These are phyloP conservation scores for Mycena latifolia DNA, from an alignment of 768 basidiomycete species.

Conservation along the genomic window DNA sequence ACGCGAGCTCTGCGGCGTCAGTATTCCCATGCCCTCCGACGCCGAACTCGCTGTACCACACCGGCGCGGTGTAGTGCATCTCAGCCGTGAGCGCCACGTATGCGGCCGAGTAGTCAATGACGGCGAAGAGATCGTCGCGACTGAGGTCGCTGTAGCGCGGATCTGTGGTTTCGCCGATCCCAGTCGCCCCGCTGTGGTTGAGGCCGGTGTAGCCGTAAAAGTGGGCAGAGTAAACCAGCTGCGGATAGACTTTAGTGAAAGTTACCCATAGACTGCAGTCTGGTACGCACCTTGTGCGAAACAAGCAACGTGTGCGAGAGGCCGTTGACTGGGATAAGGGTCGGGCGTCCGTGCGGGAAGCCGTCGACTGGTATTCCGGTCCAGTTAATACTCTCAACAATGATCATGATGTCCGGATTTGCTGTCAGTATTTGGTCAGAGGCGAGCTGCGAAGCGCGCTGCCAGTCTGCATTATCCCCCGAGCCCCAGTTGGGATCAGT, in stretches of 20 bases:
- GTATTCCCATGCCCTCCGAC: slow-evolving; percentile 15
- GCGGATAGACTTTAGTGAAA: neutral
- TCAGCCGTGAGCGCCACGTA: slow-evolving; percentile 29
- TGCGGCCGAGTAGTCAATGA: slow-evolving; percentile 11
- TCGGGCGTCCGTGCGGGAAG: slow-evolving; percentile 31
- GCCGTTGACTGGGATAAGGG: slow-evolving; percentile 19
- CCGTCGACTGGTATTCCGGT: slow-evolving; percentile 35
- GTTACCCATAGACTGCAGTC: too few species aligned
- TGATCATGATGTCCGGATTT: slow-evolving; percentile 34
- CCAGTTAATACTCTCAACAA: slow-evolving; percentile 38
- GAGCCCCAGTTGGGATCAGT: slow-evolving; percentile 34
- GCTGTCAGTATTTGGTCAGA: slow-evolving; percentile 23
- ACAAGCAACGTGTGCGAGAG: slow-evolving; percentile 31
- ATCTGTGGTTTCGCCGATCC: slow-evolving; percentile 33
- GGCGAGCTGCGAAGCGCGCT: slow-evolving; percentile 24
- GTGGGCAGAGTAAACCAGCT: slow-evolving; percentile 36
- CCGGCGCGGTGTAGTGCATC: slow-evolving; percentile 37
- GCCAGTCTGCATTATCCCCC: slow-evolving; percentile 32
- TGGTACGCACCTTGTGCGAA: slow-evolving; percentile 31
- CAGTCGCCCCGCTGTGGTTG: slow-evolving; percentile 33
- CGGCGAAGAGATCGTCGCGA: slow-evolving; percentile 23
- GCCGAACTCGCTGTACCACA: slow-evolving; percentile 35
- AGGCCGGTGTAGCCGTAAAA: slow-evolving; percentile 37
- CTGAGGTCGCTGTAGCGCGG: slow-evolving; percentile 31
- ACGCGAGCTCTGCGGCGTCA: neutral